Conservation (phyloP, 2,329 filamentous ascomycete genomes). For the Fusarium neocosmosporiellum region DNA sequence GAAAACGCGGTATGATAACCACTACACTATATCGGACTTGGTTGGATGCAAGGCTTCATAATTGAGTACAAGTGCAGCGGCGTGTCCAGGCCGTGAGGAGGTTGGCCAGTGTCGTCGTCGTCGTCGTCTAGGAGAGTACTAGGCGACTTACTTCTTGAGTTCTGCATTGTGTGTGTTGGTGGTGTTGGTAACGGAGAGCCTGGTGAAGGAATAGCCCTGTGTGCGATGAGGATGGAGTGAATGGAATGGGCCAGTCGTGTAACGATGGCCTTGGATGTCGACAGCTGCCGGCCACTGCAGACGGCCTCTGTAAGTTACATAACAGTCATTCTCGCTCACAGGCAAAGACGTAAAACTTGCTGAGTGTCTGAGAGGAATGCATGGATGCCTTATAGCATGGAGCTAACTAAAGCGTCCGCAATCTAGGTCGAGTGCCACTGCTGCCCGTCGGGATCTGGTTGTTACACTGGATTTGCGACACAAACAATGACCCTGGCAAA, state of each 20-base stretch:
- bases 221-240: not conserved
- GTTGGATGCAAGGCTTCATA: not conserved
- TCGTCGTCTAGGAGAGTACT: not conserved
- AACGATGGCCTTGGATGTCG: not conserved
- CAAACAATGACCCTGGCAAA: not conserved
- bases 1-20: slow-evolving; percentile 41
- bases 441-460: not conserved
- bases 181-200: not conserved
- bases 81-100: not conserved
- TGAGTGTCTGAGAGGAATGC: not conserved
- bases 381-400: not conserved
- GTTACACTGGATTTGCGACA: not conserved
- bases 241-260: not conserved
- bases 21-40: slow-evolving; percentile 38
- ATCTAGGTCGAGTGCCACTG: not conserved
- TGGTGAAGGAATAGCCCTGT: not conserved
- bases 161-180: not conserved
- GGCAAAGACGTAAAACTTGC: not conserved
- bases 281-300: not conserved
- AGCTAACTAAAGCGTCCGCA: not conserved
- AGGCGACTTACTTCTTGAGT: not conserved
- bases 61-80: not conserved
- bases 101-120: not conserved
- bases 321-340: too few species aligned
- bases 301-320: too few species aligned